Evolutionary conservation across 176 grass and related monocot species (phyloP).

Genomic region (Luzula sylvatica): DNA sequence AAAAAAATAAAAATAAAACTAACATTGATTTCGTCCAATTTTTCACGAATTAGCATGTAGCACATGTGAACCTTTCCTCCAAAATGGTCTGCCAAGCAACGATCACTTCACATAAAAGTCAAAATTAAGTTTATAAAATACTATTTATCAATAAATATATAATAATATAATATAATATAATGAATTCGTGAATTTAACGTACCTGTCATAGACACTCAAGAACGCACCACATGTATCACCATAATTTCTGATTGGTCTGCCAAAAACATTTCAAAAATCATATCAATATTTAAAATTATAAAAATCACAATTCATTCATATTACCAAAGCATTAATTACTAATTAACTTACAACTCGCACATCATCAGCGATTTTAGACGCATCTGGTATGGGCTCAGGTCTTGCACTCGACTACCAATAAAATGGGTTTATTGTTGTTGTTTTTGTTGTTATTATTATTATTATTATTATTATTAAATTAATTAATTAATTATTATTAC

Average conservation of each 20-base stretch:
- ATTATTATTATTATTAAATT: too few relatives aligned
- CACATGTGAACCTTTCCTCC: conserved; percentile 96
- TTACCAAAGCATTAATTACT: conserved; percentile 13
- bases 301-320: background rate
- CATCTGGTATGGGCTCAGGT: conserved; percentile 43
- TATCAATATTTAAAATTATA: conserved; percentile 8
- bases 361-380: conserved; percentile 60
- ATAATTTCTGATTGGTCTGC: conserved; percentile 97
- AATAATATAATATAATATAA: background rate
- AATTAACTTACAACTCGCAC: conserved; percentile 72
- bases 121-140: background rate
- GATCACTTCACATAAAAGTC: conserved; percentile 47
- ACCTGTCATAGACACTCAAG: conserved; percentile 82
- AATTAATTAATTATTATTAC: conserved; percentile 11
- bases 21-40: conserved; percentile 62
- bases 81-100: conserved; percentile 96
- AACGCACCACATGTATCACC: conserved; percentile 97
- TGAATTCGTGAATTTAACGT: conserved; percentile 19
- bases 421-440: conserved; percentile 5
- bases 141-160: background rate
- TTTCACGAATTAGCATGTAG: conserved; percentile 91
- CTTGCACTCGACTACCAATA: conserved; percentile 42
- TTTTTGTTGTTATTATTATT: background rate
- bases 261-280: conserved; percentile 26
- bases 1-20: conserved; percentile 19